Percentiles rank a stretch among this genome's conserved stretches.
Evolutionary conservation across 371 early-diverging fungal genomes (phyloP).

Genomic region (Rhizopus delemar): DNA sequence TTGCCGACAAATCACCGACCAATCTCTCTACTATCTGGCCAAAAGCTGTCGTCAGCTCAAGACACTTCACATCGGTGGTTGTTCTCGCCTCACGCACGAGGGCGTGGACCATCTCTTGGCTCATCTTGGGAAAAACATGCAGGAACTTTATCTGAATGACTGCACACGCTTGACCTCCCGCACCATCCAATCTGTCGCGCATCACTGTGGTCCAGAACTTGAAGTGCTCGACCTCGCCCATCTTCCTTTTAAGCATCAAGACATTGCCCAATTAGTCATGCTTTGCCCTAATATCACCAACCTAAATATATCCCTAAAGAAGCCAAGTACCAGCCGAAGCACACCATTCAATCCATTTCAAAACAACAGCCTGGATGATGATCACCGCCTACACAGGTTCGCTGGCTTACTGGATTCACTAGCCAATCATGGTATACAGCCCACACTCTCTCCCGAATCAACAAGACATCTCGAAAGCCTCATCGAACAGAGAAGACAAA

Average conservation of each 20-base stretch:
- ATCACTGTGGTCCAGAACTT: constrained; percentile 25
- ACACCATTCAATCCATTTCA: no score
- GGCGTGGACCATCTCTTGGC: constrained; percentile 30
- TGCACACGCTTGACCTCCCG: constrained; percentile 29
- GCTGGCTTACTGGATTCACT: constrained; percentile 26
- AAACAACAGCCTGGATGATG: not conserved
- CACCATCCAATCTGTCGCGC: constrained; percentile 22
- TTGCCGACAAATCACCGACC: constrained; percentile 37
- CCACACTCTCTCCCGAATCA: constrained; percentile 17
- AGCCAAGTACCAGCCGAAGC: constrained; percentile 7
- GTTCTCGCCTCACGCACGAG: constrained; percentile 24
- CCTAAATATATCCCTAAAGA: constrained; percentile 23
- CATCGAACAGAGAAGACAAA: constrained; percentile 8
- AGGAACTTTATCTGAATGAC: constrained; percentile 32
- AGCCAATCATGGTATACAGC: constrained; percentile 17
- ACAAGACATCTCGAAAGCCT: constrained; percentile 15
- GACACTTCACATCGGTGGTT: constrained; percentile 28
- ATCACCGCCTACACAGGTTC: constrained; percentile 13
- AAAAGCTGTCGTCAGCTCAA: constrained; percentile 15
- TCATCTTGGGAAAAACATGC: constrained; percentile 23
- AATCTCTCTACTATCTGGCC: constrained; percentile 25
- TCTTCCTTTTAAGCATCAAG: constrained; percentile 23
- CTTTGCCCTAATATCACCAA: constrained; percentile 29
- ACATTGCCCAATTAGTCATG: constrained; percentile 18
- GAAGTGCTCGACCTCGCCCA: constrained; percentile 29